These are phyloP conservation scores for Phytophthora vignae DNA, from an alignment of 352 stramenopile species.

Conservation along the genomic window DNA sequence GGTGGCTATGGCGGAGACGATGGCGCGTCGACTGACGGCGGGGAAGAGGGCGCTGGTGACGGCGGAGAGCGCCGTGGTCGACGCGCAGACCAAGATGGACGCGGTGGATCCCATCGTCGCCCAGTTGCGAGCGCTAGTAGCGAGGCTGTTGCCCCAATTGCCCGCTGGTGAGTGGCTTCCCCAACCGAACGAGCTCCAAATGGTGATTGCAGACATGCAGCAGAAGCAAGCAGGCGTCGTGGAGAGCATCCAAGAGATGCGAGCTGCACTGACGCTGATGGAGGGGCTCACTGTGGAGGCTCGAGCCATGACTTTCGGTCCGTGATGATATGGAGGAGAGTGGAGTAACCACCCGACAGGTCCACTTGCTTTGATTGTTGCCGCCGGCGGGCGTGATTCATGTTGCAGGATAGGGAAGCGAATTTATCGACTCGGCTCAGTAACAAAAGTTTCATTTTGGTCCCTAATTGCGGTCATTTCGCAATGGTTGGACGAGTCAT, in stretches of 20 bases:
- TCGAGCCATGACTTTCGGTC: constrained; percentile 1
- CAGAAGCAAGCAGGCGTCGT: neutral
- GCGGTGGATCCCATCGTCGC: neutral
- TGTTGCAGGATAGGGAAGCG: too few species aligned
- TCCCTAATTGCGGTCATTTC: too few species aligned
- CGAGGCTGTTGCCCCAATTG: neutral
- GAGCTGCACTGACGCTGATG: neutral
- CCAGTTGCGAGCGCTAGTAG: neutral
- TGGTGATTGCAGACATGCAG: neutral
- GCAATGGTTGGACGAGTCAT: too few species aligned
- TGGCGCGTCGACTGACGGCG: constrained; percentile 1
- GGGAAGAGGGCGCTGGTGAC: neutral
- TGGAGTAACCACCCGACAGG: neutral
- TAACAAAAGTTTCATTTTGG: too few species aligned
- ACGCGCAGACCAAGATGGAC: constrained; percentile 2
- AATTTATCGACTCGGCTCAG: too few species aligned
- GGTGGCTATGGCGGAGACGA: constrained; percentile 1
- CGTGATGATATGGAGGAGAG: neutral
- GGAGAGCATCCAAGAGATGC: neutral
- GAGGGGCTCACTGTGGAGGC: neutral
- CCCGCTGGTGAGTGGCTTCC: neutral
- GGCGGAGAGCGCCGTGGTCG: neutral
- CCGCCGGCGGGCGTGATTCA: too few species aligned
- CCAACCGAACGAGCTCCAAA: neutral
- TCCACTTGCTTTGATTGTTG: neutral